Conservation (phyloP, 2,329 filamentous ascomycete species). For the Penicillium concentricum region DNA sequence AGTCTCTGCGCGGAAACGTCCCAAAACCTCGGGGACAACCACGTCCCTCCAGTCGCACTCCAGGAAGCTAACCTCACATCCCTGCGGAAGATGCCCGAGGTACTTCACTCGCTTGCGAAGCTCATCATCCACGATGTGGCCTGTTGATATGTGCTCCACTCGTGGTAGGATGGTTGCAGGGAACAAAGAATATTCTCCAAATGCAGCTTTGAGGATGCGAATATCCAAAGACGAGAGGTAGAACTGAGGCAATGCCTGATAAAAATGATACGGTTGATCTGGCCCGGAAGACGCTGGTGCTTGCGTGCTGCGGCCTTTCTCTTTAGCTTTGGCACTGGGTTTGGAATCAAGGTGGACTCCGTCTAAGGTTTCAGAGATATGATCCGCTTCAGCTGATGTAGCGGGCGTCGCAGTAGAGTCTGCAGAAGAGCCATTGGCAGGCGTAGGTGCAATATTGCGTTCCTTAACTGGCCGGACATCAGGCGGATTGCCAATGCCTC, state of each 20-base stretch:
- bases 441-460: conserved; percentile 50
- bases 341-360: conserved; percentile 21
- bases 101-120: conserved; percentile 83
- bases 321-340: conserved; percentile 24
- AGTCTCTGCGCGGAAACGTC: conserved; percentile 72
- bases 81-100: conserved; percentile 78
- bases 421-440: conserved; percentile 40
- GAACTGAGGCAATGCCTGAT: conserved; percentile 80
- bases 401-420: conserved; percentile 11
- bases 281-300: conserved; percentile 46
- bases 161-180: conserved; percentile 82
- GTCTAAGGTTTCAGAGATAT: conserved; percentile 27
- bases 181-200: conserved; percentile 77
- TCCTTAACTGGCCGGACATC: conserved; percentile 48
- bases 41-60: conserved; percentile 96
- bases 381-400: conserved; percentile 19
- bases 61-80: conserved; percentile 86
- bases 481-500: conserved; percentile 66
- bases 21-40: conserved; percentile 71
- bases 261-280: conserved; percentile 73
- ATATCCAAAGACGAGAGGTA: conserved; percentile 91
- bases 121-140: conserved; percentile 82
- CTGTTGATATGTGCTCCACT: conserved; percentile 84
- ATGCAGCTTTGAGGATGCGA: conserved; percentile 84
- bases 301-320: conserved; percentile 26